phyloP scores from a whole-genome alignment of 2,329 filamentous ascomycete genomes.

The Hymenoscyphus linearis region DNA sequence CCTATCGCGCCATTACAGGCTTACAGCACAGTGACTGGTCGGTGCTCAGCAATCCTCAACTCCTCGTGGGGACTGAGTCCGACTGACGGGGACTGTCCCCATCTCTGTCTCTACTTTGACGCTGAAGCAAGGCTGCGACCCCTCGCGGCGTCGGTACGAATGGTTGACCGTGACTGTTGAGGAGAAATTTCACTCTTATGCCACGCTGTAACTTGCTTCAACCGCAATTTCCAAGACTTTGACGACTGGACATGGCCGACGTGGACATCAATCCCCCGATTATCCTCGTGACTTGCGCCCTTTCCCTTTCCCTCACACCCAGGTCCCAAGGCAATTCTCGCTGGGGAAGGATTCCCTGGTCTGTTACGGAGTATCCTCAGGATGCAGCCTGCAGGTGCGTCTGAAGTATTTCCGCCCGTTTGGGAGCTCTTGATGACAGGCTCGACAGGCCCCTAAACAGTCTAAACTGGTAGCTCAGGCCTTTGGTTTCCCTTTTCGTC shows the following conservation, averaged over 20 bases:
- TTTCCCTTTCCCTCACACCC: neutral
- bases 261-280: too few species aligned
- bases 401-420: slow-evolving; percentile 6
- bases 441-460: neutral
- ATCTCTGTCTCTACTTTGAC: neutral
- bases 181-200: neutral
- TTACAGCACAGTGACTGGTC: neutral
- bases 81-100: neutral
- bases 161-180: too few species aligned
- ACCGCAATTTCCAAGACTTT: neutral
- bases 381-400: slow-evolving; percentile 9
- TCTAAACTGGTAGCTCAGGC: neutral
- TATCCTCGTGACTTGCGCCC: neutral
- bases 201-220: neutral
- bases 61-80: neutral
- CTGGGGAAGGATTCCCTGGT: neutral
- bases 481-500: slow-evolving; percentile 12
- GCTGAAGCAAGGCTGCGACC: neutral
- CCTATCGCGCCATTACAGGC: neutral
- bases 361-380: neutral
- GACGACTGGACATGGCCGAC: neutral
- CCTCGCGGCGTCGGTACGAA: neutral
- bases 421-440: neutral
- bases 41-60: neutral
- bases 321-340: neutral